These are phyloP conservation scores for Fusarium sp. DNA, from an alignment of 2,329 filamentous ascomycete genomes.

Conservation along the genomic window DNA sequence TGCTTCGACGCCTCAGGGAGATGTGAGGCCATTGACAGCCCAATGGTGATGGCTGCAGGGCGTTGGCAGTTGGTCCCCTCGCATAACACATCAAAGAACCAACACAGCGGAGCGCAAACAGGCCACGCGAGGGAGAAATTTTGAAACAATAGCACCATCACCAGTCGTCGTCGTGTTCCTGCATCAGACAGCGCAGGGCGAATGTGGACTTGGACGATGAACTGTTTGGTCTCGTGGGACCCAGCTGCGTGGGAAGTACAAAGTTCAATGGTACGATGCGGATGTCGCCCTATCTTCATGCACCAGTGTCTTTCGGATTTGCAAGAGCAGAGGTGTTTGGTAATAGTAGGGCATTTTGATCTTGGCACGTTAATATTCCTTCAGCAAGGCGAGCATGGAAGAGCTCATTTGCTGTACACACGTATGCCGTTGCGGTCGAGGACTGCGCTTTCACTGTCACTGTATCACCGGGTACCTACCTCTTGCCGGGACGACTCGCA, in stretches of 20 bases:
- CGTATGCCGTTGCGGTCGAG: conserved; percentile 59
- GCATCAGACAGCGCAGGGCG: neutral
- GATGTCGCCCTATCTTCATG: conserved; percentile 65
- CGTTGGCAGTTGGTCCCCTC: conserved; percentile 5
- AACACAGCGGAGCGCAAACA: neutral
- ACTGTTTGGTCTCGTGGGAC: neutral
- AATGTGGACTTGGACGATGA: neutral
- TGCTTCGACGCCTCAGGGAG: conserved; percentile 6
- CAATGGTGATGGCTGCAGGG: neutral
- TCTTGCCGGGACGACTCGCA: conserved; percentile 20
- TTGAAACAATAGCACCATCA: neutral
- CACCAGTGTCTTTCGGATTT: conserved; percentile 59
- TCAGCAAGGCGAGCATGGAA: conserved; percentile 66
- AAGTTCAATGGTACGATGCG: neutral
- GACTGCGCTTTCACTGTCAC: conserved; percentile 31
- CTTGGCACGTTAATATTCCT: conserved; percentile 69
- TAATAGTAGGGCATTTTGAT: conserved; percentile 65
- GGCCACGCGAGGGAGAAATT: conserved; percentile 2
- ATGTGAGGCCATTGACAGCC: conserved; percentile 11
- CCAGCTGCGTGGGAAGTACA: neutral
- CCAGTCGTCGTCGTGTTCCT: neutral
- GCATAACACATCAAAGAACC: neutral
- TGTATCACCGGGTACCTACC: conserved; percentile 24
- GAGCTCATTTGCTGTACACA: conserved; percentile 70
- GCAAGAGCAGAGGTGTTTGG: conserved; percentile 64